Base-by-base conservation (phyloP, 257 asterid species). In the Primulina tabacum region DNA sequence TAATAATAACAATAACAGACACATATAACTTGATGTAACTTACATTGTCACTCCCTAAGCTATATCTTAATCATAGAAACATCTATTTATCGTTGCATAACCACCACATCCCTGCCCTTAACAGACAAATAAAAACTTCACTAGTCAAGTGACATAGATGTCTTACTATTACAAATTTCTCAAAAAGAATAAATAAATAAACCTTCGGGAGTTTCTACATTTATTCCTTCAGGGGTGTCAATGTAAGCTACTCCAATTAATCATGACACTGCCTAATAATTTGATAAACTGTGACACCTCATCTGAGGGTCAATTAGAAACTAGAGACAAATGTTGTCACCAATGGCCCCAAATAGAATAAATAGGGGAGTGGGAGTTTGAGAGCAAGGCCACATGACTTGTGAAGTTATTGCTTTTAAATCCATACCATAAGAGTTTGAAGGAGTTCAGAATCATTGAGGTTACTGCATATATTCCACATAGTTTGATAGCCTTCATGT, bases 391-490 rank as follows among this genome's bases (percentile, higher is more conserved):
- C 50, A 38, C 33, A 28, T 43, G 56, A 57, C 64, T 35, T 50
- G 8, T 38, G 64, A 60, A 65, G 50, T 74, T 5, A 47, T 60
- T 28, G 18, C 55, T 71, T 43, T 62, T 52, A 47, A 64, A 65
- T 64, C 30, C 80, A 77, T 90, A 92, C 98, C 97, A 90, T 90
- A 37, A 92, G 90, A 76, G 73, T 90, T 66, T 77, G 83, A 69
- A 92, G 97, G 75, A 92, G 94, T 71, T 92, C 92, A 28, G 85
- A 74, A 77, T 92, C 92, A 75, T 84, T 79, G 67, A 88, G 83
- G 74, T 87, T 92, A 57, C 81, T 71, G 86, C 95, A 88, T 79
- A 92, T 80, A 77, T 75, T 81, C 98, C 98, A 92, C 80, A 90
- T 85, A 55, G 95, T 87, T 72, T 82, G 92, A 78, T 92, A 92